Evolutionary conservation across 2,329 filamentous ascomycete genomes (phyloP), one percentile per base, ranked within the genome.

Genomic region (Endoconidiophora polonica): DNA sequence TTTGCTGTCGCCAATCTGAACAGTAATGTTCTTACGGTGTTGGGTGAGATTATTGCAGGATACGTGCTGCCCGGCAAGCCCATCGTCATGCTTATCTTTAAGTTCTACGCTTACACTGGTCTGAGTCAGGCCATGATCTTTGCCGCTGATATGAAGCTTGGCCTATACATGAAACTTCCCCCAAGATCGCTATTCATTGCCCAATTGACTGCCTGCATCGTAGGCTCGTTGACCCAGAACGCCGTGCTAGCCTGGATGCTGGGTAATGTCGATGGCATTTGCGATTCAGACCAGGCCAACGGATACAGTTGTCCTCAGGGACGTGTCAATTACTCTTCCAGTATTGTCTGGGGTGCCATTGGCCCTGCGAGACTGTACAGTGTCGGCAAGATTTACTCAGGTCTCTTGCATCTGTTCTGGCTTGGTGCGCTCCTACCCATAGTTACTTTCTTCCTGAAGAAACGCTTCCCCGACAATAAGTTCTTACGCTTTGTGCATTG

Each of bases 311-410:
- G 75, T 57, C 76, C 76, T 5, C 67, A 68, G 36, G 72, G 71
- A n/a, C 68, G 68, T 22, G 73, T 76, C 0, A 79, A 78, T 59
- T 79, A 74, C 63, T 76, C 73, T 18, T 71, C 71, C 16, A 74
- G 71, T 18, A 67, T 77, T 3, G 70, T 77, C 52, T 77, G 75
- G 76, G 77, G 77, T 49, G 66, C 76, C n/a, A 76, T 81, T 49
- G 77, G 63, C 0, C 63, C 63, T 2, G 55, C 50, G 24, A 55
- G 57, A 43, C 59, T 64, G 29, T 63, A 63, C 50, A 61, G 62
- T 9, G 56, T 56, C n/a, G 62, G 62, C 20, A 61, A 66, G 14
- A 61, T 71, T 3, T 77, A 76, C 58, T 60, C 64, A 0, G 63
- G 64, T 37, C 62, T 73, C 24, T 68, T 73, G 58, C 75, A 63